Conservation (phyloP, 2,329 filamentous ascomycete species). For the Cladobotryum protrusum region DNA sequence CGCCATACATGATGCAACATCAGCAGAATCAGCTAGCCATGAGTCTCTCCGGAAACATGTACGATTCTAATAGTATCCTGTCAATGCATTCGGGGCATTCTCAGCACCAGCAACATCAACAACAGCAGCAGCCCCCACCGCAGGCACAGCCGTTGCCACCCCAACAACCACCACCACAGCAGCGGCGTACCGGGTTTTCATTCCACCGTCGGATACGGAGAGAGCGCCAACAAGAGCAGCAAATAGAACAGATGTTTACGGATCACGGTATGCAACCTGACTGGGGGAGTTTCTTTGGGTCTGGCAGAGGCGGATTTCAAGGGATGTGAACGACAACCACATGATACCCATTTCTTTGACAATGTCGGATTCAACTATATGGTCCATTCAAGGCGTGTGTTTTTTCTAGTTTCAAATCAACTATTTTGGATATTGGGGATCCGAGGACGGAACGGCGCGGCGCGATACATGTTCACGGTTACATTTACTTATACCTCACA, state of each 20-base stretch:
- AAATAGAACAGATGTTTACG: conserved; percentile 47
- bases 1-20: conserved; percentile 58
- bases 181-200: conserved; percentile 21
- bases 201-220: conserved; percentile 19
- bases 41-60: conserved; percentile 39
- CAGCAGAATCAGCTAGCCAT: conserved; percentile 37
- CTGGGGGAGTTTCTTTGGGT: conserved; percentile 42
- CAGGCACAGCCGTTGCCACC: conserved; percentile 1
- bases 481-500: conserved; percentile 4
- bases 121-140: conserved; percentile 14
- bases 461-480: conserved; percentile 1
- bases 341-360: conserved; percentile 35
- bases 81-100: conserved; percentile 27
- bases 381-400: neutral
- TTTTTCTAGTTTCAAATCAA: neutral
- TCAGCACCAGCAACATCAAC: conserved; percentile 15
- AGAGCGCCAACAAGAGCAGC: conserved; percentile 28
- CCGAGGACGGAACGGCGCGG: neutral
- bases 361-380: conserved; percentile 16
- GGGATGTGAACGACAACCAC: conserved; percentile 33
- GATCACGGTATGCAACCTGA: conserved; percentile 40
- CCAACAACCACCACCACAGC: conserved; percentile 26
- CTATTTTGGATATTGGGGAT: conserved; percentile 5
- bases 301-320: conserved; percentile 37
- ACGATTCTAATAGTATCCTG: conserved; percentile 37